A percentile compares a stretch with the other conserved stretches of the same genome.
Evolutionary conservation across 805 yeast species (phyloP).

Genomic region (Candida pseudofarinosa): DNA sequence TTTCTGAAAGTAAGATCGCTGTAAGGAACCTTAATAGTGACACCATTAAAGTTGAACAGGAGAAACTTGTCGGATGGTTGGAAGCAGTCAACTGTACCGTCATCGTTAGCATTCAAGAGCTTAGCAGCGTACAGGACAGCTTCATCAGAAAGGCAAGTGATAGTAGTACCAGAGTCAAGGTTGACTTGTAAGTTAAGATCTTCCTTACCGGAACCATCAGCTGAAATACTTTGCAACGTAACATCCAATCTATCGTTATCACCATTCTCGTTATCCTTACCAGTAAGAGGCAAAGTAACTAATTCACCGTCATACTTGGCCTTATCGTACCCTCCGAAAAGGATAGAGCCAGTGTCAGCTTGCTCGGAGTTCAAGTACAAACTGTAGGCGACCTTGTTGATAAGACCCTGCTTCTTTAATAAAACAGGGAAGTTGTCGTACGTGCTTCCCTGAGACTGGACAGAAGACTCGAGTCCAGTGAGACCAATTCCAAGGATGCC

Average conservation of each 20-base stretch:
- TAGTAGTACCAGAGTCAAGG: slow-evolving; percentile 34
- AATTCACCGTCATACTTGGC: slow-evolving; percentile 22
- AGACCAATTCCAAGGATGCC: slow-evolving; percentile 25
- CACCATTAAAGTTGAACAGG: not conserved
- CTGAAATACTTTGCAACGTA: slow-evolving; percentile 2
- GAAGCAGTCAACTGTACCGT: not conserved
- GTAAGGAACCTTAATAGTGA: not conserved
- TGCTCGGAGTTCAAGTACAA: slow-evolving; percentile 26
- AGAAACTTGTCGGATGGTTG: not conserved
- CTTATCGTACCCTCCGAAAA: slow-evolving; percentile 26
- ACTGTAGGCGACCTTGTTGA: slow-evolving; percentile 34
- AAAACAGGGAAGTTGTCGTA: slow-evolving; percentile 33
- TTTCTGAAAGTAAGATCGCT: not conserved
- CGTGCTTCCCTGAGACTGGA: slow-evolving; percentile 2
- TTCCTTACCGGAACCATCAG: not conserved
- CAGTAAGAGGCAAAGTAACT: slow-evolving; percentile 17
- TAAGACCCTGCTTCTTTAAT: slow-evolving; percentile 30
- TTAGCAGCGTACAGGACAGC: not conserved
- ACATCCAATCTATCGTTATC: slow-evolving; percentile 5
- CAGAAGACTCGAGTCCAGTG: slow-evolving; percentile 61
- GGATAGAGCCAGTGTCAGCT: slow-evolving; percentile 20
- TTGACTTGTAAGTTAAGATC: slow-evolving; percentile 2
- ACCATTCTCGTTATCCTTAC: slow-evolving; percentile 8
- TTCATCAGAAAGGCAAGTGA: slow-evolving; percentile 40
- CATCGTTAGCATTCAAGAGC: not conserved